phyloP scores from a whole-genome alignment of 768 basidiomycete species.

The Pleurotus giganteus region DNA sequence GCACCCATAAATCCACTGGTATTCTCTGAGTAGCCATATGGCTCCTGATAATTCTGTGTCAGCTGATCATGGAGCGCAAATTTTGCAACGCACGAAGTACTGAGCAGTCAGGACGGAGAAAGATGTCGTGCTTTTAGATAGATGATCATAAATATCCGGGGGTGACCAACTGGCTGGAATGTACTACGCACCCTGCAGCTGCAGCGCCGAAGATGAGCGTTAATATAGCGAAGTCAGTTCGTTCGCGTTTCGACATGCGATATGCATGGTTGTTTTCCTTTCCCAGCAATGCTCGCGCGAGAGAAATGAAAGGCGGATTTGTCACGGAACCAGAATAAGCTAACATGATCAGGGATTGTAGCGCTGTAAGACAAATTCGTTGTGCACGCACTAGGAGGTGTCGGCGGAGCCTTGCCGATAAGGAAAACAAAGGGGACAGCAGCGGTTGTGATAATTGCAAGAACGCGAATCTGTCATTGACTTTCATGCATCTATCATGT shows the following conservation, averaged over 20 bases:
- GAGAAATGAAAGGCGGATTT: constrained; percentile 49
- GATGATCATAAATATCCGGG: not conserved
- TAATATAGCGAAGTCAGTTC: constrained; percentile 68
- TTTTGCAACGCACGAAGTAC: constrained; percentile 54
- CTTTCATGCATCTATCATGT: not conserved
- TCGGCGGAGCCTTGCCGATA: constrained; percentile 61
- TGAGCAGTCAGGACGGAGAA: constrained; percentile 68
- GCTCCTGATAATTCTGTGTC: constrained; percentile 42
- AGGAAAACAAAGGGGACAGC: constrained; percentile 57
- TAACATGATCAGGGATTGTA: constrained; percentile 24
- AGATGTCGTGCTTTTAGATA: constrained; percentile 46
- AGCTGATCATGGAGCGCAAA: not conserved
- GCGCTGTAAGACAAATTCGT: not conserved
- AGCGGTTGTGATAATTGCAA: constrained; percentile 70
- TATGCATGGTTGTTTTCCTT: constrained; percentile 36
- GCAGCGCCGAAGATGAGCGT: constrained; percentile 60
- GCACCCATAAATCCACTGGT: constrained; percentile 71
- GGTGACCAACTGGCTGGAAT: not conserved
- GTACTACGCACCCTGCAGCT: constrained; percentile 53
- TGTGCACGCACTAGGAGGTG: constrained; percentile 65
- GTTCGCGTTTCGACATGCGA: constrained; percentile 63
- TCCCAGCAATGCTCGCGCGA: constrained; percentile 55
- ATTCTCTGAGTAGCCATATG: constrained; percentile 67
- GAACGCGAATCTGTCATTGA: constrained; percentile 34
- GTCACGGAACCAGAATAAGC: constrained; percentile 68